Evolutionary conservation across 495 filamentous ascomycete genomes (phyloP), one percentile per base, ranked within the genome.

Genomic region (Bombardia bombarda): DNA sequence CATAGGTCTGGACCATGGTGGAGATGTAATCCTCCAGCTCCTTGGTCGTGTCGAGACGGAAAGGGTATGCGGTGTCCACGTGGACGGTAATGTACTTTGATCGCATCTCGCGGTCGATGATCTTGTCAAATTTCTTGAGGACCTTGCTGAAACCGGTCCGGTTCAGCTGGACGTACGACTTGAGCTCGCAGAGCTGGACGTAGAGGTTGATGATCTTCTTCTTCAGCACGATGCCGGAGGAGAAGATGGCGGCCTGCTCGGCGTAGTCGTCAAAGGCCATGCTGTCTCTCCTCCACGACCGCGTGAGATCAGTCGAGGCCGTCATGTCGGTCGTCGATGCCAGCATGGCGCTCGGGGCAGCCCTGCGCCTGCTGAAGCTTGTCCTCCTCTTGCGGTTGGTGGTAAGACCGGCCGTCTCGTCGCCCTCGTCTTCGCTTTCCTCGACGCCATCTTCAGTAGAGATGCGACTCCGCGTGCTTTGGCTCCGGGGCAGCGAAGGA

Each of bases 111-210:
- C 81, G 82, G 57, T 96, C 82, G 23, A 92, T 67, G 39, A 84
- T 96, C 72, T 99, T 99, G 70, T 99, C 92, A 57, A 92, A 99
- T 61, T 99, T 99, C 69, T 99, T 99, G 51, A 95, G 64, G 3
- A 89, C 88, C 65, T 99, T 99, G 32, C 79, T 75, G 64, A 99
- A 99, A 3, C 92, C 92, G 0, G 92, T 99, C 64, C 80, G 82
- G 70, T 99, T 99, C 32, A 99, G 73, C 65, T 99, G 92, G 40
- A 92, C 79, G 58, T 90, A 99, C 12, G 90, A 95, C 59, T 94
- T 87, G 43, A 99, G 76, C 51, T 95, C 92, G 66, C 92, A 95
- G n/a, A 97, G 67, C 43, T 84, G 82, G 39, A 97, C 93, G 53
- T 95, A 99, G 38, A 86, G 67, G 53, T 82, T 84, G 43, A 93